Evolutionary conservation across 1,284 basidiomycete genomes (phyloP), one percentile per base, ranked within the genome.

Genomic region (Moesziomyces parantarcticus): DNA sequence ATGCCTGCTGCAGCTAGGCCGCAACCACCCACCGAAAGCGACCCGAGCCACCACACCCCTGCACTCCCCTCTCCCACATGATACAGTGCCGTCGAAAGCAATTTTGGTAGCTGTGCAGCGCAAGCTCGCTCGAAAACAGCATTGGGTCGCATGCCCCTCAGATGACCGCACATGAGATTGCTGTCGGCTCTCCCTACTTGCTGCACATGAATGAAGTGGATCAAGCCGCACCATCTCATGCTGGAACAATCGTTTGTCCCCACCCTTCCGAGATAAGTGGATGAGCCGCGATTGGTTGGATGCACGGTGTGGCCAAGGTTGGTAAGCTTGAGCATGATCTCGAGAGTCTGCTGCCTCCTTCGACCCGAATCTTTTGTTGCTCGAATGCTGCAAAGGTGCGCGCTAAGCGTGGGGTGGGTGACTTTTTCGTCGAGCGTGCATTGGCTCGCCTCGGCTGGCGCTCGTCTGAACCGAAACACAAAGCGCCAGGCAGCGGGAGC

Each of bases 231-330:
- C 6, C 36, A 13, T 8, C 14, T 39, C 36, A 39, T 39, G 36
- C 18, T 16, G 36, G 18, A 13, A 18, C 36, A 18, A 39, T 3
- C 45, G 45, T 39, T 41, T 5, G 40, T 48, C 39, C 63, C 57
- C 56, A 59, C 63, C 41, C 14, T 21, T 40, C 22, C 18, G 44
- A 55, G 63, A 66, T 59, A 66, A 66, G 57, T 5, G 14, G 20
- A 16, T 34, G 32, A 16, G 22, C 43, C 20, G 45, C 41, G 47
- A 66, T 66, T 66, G 63, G 63, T 40, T 21, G 48, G 20, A 41
- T 21, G 26, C 26, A 26, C 11, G 32, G 32, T 39, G 26, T 49
- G 47, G 36, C 11, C 16, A 39, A 18, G 18, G 36, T 39, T 16
- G 36, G 14, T 14, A 39, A 39, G 11, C 36, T 39, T 39, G 18